Base-by-base conservation (phyloP, 768 basidiomycete genomes). In the Symmetrospora coprosmae region DNA sequence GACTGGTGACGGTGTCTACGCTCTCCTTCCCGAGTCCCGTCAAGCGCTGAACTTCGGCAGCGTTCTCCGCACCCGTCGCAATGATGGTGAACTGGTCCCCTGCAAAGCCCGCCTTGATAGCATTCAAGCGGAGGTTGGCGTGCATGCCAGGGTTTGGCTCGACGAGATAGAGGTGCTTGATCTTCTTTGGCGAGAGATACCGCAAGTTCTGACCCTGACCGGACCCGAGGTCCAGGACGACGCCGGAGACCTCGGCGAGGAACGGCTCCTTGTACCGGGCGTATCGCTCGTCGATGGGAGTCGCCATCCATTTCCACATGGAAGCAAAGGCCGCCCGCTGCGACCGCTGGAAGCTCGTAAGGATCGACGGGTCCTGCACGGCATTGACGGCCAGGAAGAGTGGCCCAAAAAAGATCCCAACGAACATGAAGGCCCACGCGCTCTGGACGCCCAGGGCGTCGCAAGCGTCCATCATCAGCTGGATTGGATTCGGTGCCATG, bases 111-210 rank as follows among this genome's bases (percentile, higher is more conserved):
- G 55, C 55, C 31, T 40, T 43, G 30, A 43, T 39, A 7, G 55
- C 55, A 46, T 31, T 45, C 30, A 13, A 33, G 21, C 40, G 19
- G 6, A 58, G 41, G n/a, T 43, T 43, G 27, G 25, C 31, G 33
- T 58, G 55, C 55, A 58, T 58, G 5, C 55, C 55, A 21, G 55
- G 55, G 35, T 58, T 58, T 2, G 55, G 55, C 31, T 58, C 55
- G 19, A 58, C 21, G 3, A 58, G 55, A 27, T 30, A 30, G 5
- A 58, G 55, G 25, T 35, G n/a, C 13, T 39, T 25, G 11, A 58
- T 46, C 27, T 58, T 58, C 41, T 43, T 58, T 17, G 55, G 21
- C 25, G 43, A 39, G 17, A 58, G 37, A 27, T 58, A 58, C 37
- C 55, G 43, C 23, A 58, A 35, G 31, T 58, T 58, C 17, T 31